Percentiles rank a stretch among this genome's conserved stretches.
These are phyloP conservation scores for Hibiscus syriacus DNA, from an alignment of 345 rosid species.

Conservation along the genomic window DNA sequence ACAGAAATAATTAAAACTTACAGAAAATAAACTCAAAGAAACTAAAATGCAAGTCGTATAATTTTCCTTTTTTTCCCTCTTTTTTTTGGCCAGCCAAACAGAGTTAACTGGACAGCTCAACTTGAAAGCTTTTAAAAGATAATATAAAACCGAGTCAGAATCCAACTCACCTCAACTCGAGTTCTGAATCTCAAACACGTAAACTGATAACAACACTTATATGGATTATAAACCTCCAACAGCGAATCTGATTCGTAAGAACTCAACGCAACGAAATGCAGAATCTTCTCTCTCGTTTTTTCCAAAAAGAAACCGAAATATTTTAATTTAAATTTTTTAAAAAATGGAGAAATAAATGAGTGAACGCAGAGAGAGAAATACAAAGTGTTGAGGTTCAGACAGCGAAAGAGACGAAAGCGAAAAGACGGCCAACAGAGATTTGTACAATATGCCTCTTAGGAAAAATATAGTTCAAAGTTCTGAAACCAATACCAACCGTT, in stretches of 20 bases:
- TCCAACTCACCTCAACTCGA: conserved; percentile 7
- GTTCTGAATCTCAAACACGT: neutral
- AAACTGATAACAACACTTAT: neutral
- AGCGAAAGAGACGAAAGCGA: neutral
- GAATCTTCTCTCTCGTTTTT: neutral
- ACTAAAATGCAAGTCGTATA: neutral
- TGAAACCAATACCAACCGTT: neutral
- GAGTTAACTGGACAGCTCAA: neutral
- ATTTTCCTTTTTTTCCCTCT: neutral
- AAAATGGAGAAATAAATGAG: neutral
- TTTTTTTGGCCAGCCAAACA: conserved; percentile 10
- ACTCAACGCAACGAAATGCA: neutral
- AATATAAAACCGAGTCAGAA: neutral
- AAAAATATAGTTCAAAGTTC: neutral
- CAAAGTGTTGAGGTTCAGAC: neutral
- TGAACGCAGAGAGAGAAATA: neutral
- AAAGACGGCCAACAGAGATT: neutral
- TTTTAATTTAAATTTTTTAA: neutral
- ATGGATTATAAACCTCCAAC: neutral
- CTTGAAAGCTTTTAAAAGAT: neutral
- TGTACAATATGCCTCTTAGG: conserved; percentile 9
- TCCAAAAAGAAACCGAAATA: neutral
- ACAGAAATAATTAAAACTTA: neutral
- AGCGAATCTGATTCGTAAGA: neutral
- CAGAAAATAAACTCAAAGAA: neutral